These are phyloP conservation scores for Malus hybrid DNA, from an alignment of 331 rosid genomes.

Conservation along the genomic window DNA sequence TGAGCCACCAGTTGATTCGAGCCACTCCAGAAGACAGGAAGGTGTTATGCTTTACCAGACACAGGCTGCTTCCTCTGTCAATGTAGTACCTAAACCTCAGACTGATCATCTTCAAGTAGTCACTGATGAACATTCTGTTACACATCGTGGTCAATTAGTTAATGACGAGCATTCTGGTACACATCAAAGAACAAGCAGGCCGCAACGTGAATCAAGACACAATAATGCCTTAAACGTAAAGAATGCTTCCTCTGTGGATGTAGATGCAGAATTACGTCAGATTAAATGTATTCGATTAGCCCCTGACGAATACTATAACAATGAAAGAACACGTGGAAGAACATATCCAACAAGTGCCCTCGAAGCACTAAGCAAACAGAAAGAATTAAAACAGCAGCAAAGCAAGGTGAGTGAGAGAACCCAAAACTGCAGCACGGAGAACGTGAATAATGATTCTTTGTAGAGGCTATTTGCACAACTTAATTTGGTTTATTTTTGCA, in stretches of 20 bases:
- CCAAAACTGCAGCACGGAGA: background rate
- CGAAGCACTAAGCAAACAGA: too few relatives aligned
- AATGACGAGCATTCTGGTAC: too few relatives aligned
- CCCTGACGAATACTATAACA: background rate
- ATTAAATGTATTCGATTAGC: background rate
- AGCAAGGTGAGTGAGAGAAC: background rate
- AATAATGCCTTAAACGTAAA: background rate
- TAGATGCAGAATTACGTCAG: background rate
- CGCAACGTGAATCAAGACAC: background rate
- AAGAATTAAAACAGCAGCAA: too few relatives aligned
- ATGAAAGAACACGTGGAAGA: background rate
- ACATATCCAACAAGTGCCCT: background rate
- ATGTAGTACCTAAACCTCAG: background rate
- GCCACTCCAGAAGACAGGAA: too few relatives aligned
- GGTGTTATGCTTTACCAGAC: too few relatives aligned
- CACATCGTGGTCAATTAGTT: too few relatives aligned
- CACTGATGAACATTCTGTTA: too few relatives aligned
- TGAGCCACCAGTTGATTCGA: background rate
- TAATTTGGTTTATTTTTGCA: constrained; percentile 17
- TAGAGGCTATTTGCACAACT: background rate
- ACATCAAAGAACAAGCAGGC: too few relatives aligned
- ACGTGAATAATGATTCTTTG: constrained; percentile 1
- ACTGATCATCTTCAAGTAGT: background rate
- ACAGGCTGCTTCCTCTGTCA: background rate
- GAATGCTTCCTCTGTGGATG: too few relatives aligned